A percentile compares a stretch with the other conserved stretches of the same genome.
These are phyloP conservation scores for Cladosporium velox DNA, from an alignment of 2,329 filamentous ascomycete species.

Conservation along the genomic window DNA sequence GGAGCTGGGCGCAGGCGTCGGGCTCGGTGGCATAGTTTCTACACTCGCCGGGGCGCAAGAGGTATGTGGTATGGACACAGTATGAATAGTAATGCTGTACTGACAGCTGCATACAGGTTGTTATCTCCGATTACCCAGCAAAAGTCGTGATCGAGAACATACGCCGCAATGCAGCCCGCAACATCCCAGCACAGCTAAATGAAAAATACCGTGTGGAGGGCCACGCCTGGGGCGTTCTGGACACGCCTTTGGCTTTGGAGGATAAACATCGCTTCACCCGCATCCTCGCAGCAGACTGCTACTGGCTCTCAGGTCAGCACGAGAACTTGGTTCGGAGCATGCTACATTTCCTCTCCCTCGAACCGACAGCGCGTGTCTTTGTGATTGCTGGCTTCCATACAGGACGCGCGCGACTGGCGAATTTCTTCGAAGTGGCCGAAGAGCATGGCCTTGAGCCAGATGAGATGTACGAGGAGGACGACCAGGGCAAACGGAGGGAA, in stretches of 20 bases:
- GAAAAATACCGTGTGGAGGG: conserved; percentile 53
- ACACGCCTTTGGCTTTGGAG: conserved; percentile 42
- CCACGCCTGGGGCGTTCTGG: conserved; percentile 65
- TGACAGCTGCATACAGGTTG: conserved; percentile 22
- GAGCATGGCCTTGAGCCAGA: conserved; percentile 61
- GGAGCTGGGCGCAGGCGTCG: conserved; percentile 66
- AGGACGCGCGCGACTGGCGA: conserved; percentile 64
- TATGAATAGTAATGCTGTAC: neutral
- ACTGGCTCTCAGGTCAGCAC: conserved; percentile 76
- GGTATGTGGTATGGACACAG: neutral
- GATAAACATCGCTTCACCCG: conserved; percentile 56
- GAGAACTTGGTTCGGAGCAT: conserved; percentile 65
- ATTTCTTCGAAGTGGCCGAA: conserved; percentile 62
- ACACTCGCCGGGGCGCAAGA: conserved; percentile 47
- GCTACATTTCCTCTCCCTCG: conserved; percentile 58
- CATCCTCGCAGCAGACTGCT: conserved; percentile 70
- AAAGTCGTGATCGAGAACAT: conserved; percentile 61
- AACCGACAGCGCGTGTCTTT: conserved; percentile 56
- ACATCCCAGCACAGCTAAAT: conserved; percentile 45
- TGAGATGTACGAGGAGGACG: conserved; percentile 69
- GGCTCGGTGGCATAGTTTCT: conserved; percentile 50
- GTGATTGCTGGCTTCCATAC: conserved; percentile 74
- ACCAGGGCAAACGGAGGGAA: conserved; percentile 61
- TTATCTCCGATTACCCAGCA: conserved; percentile 69
- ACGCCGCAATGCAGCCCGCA: conserved; percentile 57